These are phyloP conservation scores for Russula earlei DNA, from an alignment of 768 basidiomycete genomes.

Conservation along the genomic window DNA sequence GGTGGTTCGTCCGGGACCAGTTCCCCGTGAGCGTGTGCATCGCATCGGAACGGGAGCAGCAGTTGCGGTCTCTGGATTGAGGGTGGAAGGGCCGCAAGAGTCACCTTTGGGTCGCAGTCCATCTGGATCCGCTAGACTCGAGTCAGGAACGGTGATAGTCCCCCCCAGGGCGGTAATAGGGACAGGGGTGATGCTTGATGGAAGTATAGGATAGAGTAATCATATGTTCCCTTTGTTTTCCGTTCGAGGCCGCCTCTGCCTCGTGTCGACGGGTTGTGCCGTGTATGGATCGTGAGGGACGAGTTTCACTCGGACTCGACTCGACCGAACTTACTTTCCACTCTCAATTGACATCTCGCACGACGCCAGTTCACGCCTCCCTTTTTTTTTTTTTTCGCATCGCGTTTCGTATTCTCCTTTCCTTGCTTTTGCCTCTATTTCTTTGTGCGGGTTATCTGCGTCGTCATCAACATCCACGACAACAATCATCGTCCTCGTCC, in stretches of 20 bases:
- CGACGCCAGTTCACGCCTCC: neutral
- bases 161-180: conserved; percentile 37
- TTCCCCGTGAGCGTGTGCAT: neutral
- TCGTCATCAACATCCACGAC: neutral
- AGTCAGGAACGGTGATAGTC: conserved; percentile 33
- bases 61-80: conserved; percentile 22
- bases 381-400: neutral
- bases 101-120: conserved; percentile 19
- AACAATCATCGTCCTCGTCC: neutral
- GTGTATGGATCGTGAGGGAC: neutral
- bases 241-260: no score
- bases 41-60: conserved; percentile 13
- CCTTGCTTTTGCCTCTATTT: neutral
- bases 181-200: neutral
- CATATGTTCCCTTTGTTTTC: no score
- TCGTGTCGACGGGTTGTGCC: conserved; percentile 10
- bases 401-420: neutral
- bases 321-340: no score
- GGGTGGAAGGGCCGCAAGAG: neutral
- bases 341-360: no score
- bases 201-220: neutral
- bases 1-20: neutral
- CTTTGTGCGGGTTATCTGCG: conserved; percentile 1
- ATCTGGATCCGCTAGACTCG: conserved; percentile 23
- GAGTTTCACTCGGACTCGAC: no score